Evolutionary conservation across 208 protist genomes (phyloP), one percentile per base, ranked within the genome.

Genomic region (Crithidia brevicula): DNA sequence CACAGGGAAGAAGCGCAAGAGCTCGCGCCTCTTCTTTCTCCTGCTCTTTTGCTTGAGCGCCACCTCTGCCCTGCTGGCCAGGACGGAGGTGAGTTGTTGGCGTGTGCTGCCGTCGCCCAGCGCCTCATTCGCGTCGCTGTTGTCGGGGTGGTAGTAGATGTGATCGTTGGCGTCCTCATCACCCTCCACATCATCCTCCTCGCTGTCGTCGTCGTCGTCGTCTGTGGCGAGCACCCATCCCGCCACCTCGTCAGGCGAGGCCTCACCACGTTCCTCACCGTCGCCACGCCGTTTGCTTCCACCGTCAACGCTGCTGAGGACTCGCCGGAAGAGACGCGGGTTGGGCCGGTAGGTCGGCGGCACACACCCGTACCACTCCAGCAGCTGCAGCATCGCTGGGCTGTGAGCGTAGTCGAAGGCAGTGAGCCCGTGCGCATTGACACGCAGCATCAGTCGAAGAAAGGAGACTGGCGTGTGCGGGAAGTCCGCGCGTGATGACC

Each of bases 341-440:
- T 94, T 89, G 5, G 86, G 83, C 15, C 86, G 81, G 62, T 94
- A 94, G 22, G 83, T 82, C 4, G 89, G 89, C 23, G 89, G 85
- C 40, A 92, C 83, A 57, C 89, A 94, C 20, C 89, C 85, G 62
- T 90, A 94, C 60, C 82, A 80, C 69, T 84, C 63, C 27, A 94
- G 74, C 30, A 94, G 53, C 64, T 83, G 74, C 31, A 94, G 67
- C 89, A 94, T 91, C 13, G 74, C 70, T 22, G 83, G 73, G 22
- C 83, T 87, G 27, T 77, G 81, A 0, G 89, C 85, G 62, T 94
- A 94, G 79, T 94, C 89, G 66, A 94, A 92, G 1, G 89, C 73
- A 31, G 89, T 86, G 18, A 94, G 77, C 10, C 89, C 89, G 60
- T 90, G 75, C 15, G 78, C 73, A 63, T 94, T 94, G 23, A 72